A percentile compares a stretch with the other conserved stretches of the same genome.
Evolutionary conservation across 139 green algal species (phyloP).

Genomic region (Chlorella sorokiniana): DNA sequence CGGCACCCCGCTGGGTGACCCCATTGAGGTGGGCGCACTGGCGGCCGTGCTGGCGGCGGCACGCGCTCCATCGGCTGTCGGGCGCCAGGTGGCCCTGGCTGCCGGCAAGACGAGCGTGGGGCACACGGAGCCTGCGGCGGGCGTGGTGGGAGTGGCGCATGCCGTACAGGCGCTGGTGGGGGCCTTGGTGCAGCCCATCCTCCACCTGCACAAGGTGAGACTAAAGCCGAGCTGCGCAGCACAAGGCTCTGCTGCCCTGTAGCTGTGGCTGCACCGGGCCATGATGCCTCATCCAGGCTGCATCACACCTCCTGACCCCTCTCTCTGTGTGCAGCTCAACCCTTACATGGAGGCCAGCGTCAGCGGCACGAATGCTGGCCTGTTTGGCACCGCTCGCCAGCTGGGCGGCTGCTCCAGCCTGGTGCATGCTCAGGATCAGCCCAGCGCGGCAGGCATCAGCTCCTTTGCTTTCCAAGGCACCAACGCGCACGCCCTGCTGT

Average conservation of each 20-base stretch:
- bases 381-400: slow-evolving; percentile 28
- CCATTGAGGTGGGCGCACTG: slow-evolving; percentile 83
- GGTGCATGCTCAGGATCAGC: background rate
- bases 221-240: slow-evolving; percentile 47
- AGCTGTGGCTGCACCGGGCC: background rate
- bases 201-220: slow-evolving; percentile 71
- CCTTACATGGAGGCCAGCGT: slow-evolving; percentile 35
- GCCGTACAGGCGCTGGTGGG: slow-evolving; percentile 18
- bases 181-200: slow-evolving; percentile 33
- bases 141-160: slow-evolving; percentile 71
- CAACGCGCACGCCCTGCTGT: slow-evolving; percentile 48
- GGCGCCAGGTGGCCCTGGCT: slow-evolving; percentile 47
- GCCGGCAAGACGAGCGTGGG: slow-evolving; percentile 80
- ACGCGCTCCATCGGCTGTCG: background rate
- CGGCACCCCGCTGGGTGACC: slow-evolving; percentile 81
- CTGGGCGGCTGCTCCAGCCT: background rate
- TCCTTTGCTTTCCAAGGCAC: slow-evolving; percentile 57
- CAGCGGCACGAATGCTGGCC: background rate
- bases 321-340: slow-evolving; percentile 21
- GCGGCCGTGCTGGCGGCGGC: slow-evolving; percentile 39
- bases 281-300: slow-evolving; percentile 10
- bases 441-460: slow-evolving; percentile 15
- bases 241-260: slow-evolving; percentile 26
- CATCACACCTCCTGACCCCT: too few species aligned
- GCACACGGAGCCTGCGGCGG: slow-evolving; percentile 84